phyloP scores from a whole-genome alignment of 495 filamentous ascomycete genomes.

The Letharia lupina region DNA sequence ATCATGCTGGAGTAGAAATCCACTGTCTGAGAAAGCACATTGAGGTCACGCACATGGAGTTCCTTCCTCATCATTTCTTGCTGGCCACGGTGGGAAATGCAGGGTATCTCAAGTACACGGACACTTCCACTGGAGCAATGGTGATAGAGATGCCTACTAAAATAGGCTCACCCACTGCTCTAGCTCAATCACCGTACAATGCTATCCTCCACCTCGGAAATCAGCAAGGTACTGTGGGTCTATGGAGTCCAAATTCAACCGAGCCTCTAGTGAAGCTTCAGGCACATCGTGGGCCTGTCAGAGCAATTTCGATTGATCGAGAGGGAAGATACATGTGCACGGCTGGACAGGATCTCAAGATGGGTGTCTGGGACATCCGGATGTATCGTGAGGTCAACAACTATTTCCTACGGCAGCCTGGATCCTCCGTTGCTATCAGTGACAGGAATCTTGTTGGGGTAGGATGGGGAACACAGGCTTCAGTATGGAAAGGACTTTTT shows the following conservation, averaged over 20 bases:
- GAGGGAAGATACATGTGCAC: constrained; percentile 94
- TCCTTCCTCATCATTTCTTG: constrained; percentile 92
- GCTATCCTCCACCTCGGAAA: constrained; percentile 86
- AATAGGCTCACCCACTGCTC: constrained; percentile 71
- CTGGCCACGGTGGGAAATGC: constrained; percentile 79
- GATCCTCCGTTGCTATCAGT: constrained; percentile 76
- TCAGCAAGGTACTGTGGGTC: constrained; percentile 84
- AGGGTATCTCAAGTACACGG: constrained; percentile 86
- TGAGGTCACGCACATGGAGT: constrained; percentile 92
- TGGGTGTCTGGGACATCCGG: constrained; percentile 94
- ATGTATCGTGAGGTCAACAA: constrained; percentile 87
- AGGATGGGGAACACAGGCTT: constrained; percentile 83
- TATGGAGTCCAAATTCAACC: constrained; percentile 92
- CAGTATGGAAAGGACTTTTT: constrained; percentile 84
- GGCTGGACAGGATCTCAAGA: constrained; percentile 79
- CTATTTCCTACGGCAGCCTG: constrained; percentile 81
- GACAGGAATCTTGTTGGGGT: constrained; percentile 81
- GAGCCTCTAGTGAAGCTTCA: constrained; percentile 85
- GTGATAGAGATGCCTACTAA: constrained; percentile 76
- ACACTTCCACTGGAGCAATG: constrained; percentile 83
- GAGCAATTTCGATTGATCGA: constrained; percentile 74
- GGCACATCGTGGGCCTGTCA: constrained; percentile 91
- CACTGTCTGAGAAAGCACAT: constrained; percentile 84
- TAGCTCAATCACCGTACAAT: constrained; percentile 83
- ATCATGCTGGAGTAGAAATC: constrained; percentile 76